Evolutionary conservation across 495 filamentous ascomycete genomes (phyloP).

Genomic region (Penicillium diatomitis): DNA sequence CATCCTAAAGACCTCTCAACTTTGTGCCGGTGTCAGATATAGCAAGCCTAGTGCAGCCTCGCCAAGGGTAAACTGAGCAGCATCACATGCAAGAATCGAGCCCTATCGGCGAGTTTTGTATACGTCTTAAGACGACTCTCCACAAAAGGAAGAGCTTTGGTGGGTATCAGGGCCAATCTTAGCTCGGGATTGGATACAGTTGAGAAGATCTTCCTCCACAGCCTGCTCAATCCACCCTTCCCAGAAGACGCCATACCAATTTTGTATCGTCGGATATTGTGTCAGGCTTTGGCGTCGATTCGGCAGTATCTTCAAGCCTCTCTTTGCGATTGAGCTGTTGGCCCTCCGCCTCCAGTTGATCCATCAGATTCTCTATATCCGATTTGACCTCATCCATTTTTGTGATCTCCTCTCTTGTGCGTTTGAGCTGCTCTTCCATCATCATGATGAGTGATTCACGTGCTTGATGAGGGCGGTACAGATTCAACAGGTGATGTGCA

Average conservation of each 20-base stretch:
- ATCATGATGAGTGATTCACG: slow-evolving; percentile 79
- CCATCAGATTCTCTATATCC: slow-evolving; percentile 61
- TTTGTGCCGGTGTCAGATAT: no score
- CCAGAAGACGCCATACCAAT: slow-evolving; percentile 32
- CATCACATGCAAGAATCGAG: no score
- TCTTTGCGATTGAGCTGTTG: slow-evolving; percentile 8
- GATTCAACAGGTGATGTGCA: slow-evolving; percentile 82
- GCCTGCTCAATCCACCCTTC: slow-evolving; percentile 16
- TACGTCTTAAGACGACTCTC: no score
- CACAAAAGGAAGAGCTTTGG: no score
- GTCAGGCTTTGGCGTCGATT: slow-evolving; percentile 7
- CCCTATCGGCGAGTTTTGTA: no score
- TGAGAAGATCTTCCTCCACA: neutral
- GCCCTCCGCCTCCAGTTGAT: slow-evolving; percentile 46
- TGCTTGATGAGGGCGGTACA: slow-evolving; percentile 93
- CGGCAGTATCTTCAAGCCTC: neutral
- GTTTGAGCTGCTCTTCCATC: slow-evolving; percentile 83
- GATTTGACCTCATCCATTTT: slow-evolving; percentile 62
- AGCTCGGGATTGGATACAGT: neutral
- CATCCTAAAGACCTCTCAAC: no score
- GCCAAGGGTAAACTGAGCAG: no score
- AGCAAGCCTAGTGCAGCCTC: no score
- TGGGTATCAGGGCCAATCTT: neutral
- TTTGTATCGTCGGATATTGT: slow-evolving; percentile 17
- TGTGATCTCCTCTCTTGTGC: slow-evolving; percentile 66